phyloP scores from a whole-genome alignment of 345 rosid species.

The Eucalyptus cloeziana region DNA sequence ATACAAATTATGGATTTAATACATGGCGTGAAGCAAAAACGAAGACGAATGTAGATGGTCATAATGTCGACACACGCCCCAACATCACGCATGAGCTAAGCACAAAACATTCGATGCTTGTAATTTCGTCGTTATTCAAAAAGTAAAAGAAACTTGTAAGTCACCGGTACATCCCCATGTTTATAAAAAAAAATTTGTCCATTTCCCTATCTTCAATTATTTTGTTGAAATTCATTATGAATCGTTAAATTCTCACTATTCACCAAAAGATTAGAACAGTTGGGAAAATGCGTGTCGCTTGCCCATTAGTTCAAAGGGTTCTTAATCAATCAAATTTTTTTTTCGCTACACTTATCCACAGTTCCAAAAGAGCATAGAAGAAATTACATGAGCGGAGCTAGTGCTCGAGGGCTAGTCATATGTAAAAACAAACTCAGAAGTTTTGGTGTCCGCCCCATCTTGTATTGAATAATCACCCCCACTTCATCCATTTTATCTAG shows the following conservation, averaged over 20 bases:
- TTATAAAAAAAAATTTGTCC: background rate
- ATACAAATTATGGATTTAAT: background rate
- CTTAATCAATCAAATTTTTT: background rate
- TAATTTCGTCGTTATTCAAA: background rate
- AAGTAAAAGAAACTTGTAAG: background rate
- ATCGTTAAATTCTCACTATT: background rate
- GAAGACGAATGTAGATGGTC: background rate
- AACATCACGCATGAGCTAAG: background rate
- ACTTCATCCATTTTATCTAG: background rate
- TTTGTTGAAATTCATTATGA: background rate
- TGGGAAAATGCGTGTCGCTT: background rate
- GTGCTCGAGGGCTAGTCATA: background rate
- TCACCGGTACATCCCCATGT: background rate
- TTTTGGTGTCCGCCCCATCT: background rate
- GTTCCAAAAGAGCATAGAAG: background rate
- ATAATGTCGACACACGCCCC: background rate
- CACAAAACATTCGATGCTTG: background rate
- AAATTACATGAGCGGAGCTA: background rate
- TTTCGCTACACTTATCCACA: background rate
- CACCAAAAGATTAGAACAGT: background rate
- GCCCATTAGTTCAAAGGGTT: background rate
- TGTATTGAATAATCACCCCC: background rate
- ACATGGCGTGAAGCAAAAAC: background rate
- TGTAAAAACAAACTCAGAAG: background rate
- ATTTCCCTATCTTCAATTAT: background rate